phyloP scores from a whole-genome alignment of 495 filamentous ascomycete genomes.

The Letharia lupina region DNA sequence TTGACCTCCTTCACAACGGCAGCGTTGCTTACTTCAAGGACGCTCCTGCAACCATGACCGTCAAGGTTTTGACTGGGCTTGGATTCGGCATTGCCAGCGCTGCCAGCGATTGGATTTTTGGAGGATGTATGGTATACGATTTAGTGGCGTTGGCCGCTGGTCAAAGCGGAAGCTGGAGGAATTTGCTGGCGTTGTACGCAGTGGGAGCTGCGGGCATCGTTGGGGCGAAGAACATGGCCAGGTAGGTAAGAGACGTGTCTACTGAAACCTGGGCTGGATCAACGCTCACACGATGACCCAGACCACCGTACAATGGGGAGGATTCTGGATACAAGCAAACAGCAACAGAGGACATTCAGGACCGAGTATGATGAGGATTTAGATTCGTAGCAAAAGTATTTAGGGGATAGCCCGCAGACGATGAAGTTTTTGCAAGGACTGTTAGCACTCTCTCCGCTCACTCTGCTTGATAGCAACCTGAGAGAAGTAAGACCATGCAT shows the following conservation, averaged over 20 bases:
- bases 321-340: constrained; percentile 19
- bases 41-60: constrained; percentile 31
- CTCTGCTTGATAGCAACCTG: too few relatives aligned
- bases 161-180: constrained; percentile 39
- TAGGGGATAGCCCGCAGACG: too few relatives aligned
- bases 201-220: constrained; percentile 42
- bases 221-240: constrained; percentile 38
- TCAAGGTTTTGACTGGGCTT: constrained; percentile 39
- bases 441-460: not conserved
- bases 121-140: constrained; percentile 46
- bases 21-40: constrained; percentile 41
- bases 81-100: constrained; percentile 37
- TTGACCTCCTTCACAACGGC: constrained; percentile 46
- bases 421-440: too few relatives aligned
- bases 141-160: constrained; percentile 41
- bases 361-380: constrained; percentile 15
- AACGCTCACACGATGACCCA: not conserved
- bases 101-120: constrained; percentile 45
- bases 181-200: constrained; percentile 38
- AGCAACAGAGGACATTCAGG: constrained; percentile 23
- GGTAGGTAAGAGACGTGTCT: constrained; percentile 31
- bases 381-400: not conserved
- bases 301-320: constrained; percentile 24
- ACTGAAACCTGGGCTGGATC: not conserved
- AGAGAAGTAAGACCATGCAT: too few relatives aligned